These are phyloP conservation scores for Prunella vulgaris DNA, from an alignment of 257 asterid genomes.

Conservation along the genomic window DNA sequence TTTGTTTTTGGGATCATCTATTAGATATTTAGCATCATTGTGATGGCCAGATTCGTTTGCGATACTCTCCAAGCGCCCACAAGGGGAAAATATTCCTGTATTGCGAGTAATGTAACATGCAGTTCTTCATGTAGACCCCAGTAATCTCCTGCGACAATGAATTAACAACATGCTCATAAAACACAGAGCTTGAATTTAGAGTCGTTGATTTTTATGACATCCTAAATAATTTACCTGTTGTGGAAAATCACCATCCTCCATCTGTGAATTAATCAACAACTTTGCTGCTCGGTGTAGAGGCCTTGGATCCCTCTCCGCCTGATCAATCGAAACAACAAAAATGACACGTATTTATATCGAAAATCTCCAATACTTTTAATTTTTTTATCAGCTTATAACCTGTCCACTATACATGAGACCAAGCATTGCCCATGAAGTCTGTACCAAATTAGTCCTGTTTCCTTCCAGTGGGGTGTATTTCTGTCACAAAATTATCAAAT, in stretches of 20 bases:
- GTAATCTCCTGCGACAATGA: slow-evolving; percentile 52
- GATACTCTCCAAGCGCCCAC: slow-evolving; percentile 85
- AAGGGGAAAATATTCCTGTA: slow-evolving; percentile 60
- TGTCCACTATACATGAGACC: slow-evolving; percentile 71
- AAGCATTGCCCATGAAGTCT: slow-evolving; percentile 94
- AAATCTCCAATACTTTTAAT: not conserved
- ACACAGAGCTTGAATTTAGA: not conserved
- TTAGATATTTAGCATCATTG: slow-evolving; percentile 21
- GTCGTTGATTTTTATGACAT: not conserved
- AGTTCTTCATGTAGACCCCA: slow-evolving; percentile 71
- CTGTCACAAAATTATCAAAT: slow-evolving; percentile 29
- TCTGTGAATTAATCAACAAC: slow-evolving; percentile 62
- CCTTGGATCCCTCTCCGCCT: slow-evolving; percentile 68
- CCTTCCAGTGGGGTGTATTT: slow-evolving; percentile 71
- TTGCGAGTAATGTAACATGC: slow-evolving; percentile 69
- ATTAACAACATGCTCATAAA: not conserved
- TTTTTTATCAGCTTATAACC: slow-evolving; percentile 26
- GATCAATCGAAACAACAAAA: not conserved
- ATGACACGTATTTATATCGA: not conserved
- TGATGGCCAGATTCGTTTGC: slow-evolving; percentile 55
- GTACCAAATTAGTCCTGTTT: slow-evolving; percentile 67
- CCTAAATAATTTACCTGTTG: slow-evolving; percentile 47
- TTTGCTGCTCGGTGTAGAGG: slow-evolving; percentile 78
- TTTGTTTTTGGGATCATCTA: too few relatives aligned
- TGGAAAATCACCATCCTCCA: slow-evolving; percentile 80